These are phyloP conservation scores for Moesziomyces antarcticus DNA, from an alignment of 1,284 basidiomycete genomes.

Conservation along the genomic window DNA sequence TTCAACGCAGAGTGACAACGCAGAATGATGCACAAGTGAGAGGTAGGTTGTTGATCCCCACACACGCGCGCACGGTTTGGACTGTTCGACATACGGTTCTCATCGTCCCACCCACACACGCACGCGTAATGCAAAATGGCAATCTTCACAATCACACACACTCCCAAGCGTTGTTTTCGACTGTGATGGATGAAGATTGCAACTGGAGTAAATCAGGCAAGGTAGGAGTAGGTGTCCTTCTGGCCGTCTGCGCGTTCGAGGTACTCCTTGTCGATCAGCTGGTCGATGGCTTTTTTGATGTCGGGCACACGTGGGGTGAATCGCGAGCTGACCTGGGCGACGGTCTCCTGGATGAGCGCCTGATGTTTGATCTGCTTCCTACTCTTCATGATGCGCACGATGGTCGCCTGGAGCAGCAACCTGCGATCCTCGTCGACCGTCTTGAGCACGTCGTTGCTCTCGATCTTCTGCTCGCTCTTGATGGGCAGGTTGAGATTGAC, in stretches of 20 bases:
- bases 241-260: conserved; percentile 86
- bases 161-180: too few species aligned
- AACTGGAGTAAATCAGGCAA: conserved; percentile 25
- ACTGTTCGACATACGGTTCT: too few species aligned
- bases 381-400: conserved; percentile 98
- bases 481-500: conserved; percentile 94
- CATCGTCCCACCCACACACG: too few species aligned
- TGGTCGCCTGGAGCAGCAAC: conserved; percentile 95
- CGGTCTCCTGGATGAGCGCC: conserved; percentile 91
- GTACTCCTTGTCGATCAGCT: conserved; percentile 95
- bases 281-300: conserved; percentile 91
- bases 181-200: too few species aligned
- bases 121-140: too few species aligned
- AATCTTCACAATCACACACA: too few species aligned
- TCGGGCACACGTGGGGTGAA: conserved; percentile 91
- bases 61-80: too few species aligned
- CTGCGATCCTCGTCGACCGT: conserved; percentile 97
- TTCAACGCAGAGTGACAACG: too few species aligned
- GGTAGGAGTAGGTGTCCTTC: conserved; percentile 63
- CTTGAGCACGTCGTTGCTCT: conserved; percentile 89
- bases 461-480: conserved; percentile 92
- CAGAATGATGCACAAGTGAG: too few species aligned
- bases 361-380: conserved; percentile 96
- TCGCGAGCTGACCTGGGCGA: conserved; percentile 86
- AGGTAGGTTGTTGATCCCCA: too few species aligned